Base-by-base conservation (phyloP, 1,139 yeast genomes). In the Saccharomyces hybrid region DNA sequence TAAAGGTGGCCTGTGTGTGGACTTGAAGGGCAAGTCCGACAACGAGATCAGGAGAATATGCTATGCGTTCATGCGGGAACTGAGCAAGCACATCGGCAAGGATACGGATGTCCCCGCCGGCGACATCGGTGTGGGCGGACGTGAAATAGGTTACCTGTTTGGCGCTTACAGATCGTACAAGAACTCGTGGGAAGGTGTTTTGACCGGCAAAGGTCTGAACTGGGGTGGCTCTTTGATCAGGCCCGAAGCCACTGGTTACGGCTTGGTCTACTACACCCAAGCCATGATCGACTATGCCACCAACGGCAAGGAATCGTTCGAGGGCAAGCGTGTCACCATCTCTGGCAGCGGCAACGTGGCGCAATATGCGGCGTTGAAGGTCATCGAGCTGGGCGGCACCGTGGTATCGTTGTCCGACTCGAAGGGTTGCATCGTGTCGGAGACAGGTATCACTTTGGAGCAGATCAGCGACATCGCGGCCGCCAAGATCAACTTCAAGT, bases 141-240 rank as follows among this genome's bases (percentile, higher is more conserved):
- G 95, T 75, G 96, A 89, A 78, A 80, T 88, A 62, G 95, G 97
- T 67, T 91, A 75, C 87, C 78, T 91, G 72, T 93, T 89, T 69
- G 99, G 99, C 78, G 96, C 96, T 65, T 91, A 88, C 88, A 89
- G 89, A 82, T 80, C 82, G 71, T 81, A 82, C 83, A 86, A 81
- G 77, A 91, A 91, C 84, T 80, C 85, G 72, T 91, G 91, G 86
- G 93, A 91, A 72, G 98, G 98, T 82, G 93, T 91, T 55, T 81
- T 91, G 68, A 91, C 99, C 71, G 98, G 99, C 77, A 91, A 91
- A 80, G 97, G 97, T 70, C 81, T 90, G 71, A 77, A 85, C 73
- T 91, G 97, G 96, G 99, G 99, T 81, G 99, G 98, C 71, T 91
- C 98, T 67, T 82, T 91, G 73, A 90, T 91, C 77, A 88, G 99